A percentile compares a stretch with the other conserved stretches of the same genome.
Evolutionary conservation across 1,284 basidiomycete genomes (phyloP).

Genomic region (Ganoderma lingzhi): DNA sequence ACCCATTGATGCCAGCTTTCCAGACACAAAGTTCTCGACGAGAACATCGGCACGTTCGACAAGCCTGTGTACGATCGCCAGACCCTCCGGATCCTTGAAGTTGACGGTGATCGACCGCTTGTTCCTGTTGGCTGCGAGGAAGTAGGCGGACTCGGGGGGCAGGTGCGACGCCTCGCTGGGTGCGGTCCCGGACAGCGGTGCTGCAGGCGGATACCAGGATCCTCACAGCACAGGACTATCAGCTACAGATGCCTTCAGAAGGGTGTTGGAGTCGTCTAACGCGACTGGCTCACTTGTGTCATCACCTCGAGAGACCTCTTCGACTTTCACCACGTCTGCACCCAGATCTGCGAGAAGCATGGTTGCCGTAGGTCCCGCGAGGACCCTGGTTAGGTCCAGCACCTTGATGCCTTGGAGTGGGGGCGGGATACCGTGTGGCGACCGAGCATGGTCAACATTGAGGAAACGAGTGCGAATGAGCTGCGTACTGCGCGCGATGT

Average conservation of each 20-base stretch:
- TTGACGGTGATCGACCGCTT: constrained; percentile 91
- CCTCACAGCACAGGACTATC: constrained; percentile 51
- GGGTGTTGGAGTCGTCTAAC: constrained; percentile 22
- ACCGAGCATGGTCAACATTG: constrained; percentile 21
- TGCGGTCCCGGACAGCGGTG: constrained; percentile 60
- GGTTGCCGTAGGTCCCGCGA: constrained; percentile 90
- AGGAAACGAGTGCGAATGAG: constrained; percentile 9
- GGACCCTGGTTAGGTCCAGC: constrained; percentile 87
- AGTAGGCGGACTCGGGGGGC: constrained; percentile 94
- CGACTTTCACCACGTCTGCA: constrained; percentile 93
- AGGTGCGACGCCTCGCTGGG: constrained; percentile 68
- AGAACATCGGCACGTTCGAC: constrained; percentile 85
- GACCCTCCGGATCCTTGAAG: constrained; percentile 82
- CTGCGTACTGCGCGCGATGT: not conserved
- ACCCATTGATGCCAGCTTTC: constrained; percentile 87
- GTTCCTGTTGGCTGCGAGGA: constrained; percentile 89
- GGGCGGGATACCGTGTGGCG: constrained; percentile 67
- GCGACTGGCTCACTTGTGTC: constrained; percentile 76
- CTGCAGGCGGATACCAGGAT: constrained; percentile 83
- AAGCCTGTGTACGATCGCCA: constrained; percentile 81
- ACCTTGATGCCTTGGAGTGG: constrained; percentile 84
- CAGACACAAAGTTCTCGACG: constrained; percentile 87
- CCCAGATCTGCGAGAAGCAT: constrained; percentile 91
- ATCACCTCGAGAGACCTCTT: constrained; percentile 84
- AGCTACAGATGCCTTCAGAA: constrained; percentile 17